Evolutionary conservation across 202 grass and related monocot species (phyloP).

Genomic region (Carex sylvatica): DNA sequence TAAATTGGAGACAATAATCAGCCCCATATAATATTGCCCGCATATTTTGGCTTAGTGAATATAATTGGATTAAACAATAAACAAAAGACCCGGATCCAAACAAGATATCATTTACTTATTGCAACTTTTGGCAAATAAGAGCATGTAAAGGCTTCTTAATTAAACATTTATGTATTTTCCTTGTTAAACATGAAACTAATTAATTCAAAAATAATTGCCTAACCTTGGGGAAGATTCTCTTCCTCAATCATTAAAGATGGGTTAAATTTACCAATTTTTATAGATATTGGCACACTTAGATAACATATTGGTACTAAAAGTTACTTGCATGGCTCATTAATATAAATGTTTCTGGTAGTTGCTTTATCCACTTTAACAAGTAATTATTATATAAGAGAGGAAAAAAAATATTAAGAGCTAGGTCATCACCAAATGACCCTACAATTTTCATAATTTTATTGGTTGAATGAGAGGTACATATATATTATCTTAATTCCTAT

Average conservation of each 20-base stretch:
- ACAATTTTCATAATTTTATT: constrained; percentile 12
- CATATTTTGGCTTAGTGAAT: background rate
- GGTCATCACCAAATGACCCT: background rate
- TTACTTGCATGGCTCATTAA: background rate
- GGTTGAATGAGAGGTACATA: constrained; percentile 3
- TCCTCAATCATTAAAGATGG: constrained; percentile 23
- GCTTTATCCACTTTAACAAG: constrained; percentile 16
- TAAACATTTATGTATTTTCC: background rate
- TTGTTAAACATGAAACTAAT: background rate
- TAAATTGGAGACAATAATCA: background rate
- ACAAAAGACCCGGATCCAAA: background rate
- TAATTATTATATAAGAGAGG: background rate
- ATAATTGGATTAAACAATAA: background rate
- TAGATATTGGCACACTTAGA: constrained; percentile 4
- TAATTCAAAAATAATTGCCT: constrained; percentile 1
- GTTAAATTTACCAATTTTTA: constrained; percentile 13
- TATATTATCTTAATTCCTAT: constrained; percentile 27
- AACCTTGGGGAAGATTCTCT: constrained; percentile 18
- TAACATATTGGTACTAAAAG: background rate
- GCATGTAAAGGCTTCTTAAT: constrained; percentile 9
- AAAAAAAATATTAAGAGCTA: background rate
- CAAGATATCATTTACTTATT: constrained; percentile 7
- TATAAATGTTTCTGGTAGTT: constrained; percentile 5
- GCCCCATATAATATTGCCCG: background rate
- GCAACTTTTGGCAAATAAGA: constrained; percentile 11